Conservation (phyloP, 139 green algal genomes). For the Micractinium conductrix region DNA sequence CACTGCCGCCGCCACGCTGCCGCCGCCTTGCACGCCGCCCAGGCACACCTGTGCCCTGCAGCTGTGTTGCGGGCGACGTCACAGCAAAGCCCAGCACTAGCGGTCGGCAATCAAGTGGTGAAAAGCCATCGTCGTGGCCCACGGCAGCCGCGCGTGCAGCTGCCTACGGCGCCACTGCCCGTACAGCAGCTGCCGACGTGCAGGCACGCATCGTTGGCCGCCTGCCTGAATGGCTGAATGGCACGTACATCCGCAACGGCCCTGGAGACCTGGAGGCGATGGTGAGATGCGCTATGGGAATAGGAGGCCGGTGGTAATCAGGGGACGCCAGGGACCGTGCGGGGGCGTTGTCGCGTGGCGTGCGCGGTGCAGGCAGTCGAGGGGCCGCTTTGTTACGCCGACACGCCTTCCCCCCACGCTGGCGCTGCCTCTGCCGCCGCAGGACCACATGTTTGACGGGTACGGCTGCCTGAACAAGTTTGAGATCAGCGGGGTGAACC, state of each 20-base stretch:
- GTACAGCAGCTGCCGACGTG: constrained; percentile 17
- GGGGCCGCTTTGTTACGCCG: too few species aligned
- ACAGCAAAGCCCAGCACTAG: neutral
- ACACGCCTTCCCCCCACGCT: too few species aligned
- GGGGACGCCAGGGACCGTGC: neutral
- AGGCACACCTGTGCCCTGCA: neutral
- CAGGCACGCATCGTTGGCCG: constrained; percentile 40
- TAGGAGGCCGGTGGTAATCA: too few species aligned
- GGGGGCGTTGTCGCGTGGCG: neutral
- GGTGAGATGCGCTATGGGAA: neutral
- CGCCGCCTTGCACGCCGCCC: neutral
- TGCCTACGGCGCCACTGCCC: neutral
- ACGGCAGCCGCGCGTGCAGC: neutral
- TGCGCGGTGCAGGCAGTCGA: neutral
- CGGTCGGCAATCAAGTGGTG: neutral
- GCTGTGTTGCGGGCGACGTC: too few species aligned
- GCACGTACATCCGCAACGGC: constrained; percentile 68
- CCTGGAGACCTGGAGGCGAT: constrained; percentile 56
- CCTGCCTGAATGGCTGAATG: constrained; percentile 63
- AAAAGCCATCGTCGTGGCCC: constrained; percentile 14
- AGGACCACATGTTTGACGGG: constrained; percentile 84
- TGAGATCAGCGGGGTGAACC: constrained; percentile 42
- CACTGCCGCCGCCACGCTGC: neutral
- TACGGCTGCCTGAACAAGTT: constrained; percentile 71
- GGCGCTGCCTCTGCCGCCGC: neutral